phyloP scores from a whole-genome alignment of 2,329 filamentous ascomycete species.

The Niveomyces coronatus region DNA sequence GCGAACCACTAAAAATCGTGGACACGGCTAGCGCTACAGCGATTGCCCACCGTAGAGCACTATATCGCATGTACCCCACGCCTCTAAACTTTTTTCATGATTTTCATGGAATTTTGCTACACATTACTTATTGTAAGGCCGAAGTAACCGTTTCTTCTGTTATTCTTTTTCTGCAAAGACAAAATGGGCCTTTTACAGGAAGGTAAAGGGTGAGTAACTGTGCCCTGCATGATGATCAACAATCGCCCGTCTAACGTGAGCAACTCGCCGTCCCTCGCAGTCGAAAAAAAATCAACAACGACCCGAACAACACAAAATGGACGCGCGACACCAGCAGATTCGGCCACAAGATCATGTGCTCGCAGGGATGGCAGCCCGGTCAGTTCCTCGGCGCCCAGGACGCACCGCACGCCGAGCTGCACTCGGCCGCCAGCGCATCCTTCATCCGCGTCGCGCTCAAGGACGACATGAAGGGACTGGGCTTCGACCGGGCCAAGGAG shows the following conservation, averaged over 20 bases:
- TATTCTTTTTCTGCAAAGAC: neutral
- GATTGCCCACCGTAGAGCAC: no score
- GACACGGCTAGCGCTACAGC: no score
- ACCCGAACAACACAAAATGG: constrained; percentile 96
- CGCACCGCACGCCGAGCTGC: constrained; percentile 62
- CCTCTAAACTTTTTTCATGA: constrained; percentile 10
- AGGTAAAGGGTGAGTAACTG: constrained; percentile 4
- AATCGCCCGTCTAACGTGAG: neutral
- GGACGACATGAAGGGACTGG: constrained; percentile 84
- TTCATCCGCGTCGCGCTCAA: constrained; percentile 80
- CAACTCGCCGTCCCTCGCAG: constrained; percentile 14
- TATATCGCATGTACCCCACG: no score
- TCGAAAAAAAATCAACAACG: constrained; percentile 63
- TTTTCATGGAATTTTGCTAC: neutral
- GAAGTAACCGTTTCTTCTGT: neutral
- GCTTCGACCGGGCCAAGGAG: constrained; percentile 65
- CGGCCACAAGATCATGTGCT: constrained; percentile 78
- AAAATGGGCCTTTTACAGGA: constrained; percentile 10
- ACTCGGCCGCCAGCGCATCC: constrained; percentile 70
- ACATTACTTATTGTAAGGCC: neutral
- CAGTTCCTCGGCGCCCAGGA: constrained; percentile 69
- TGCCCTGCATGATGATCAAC: no score
- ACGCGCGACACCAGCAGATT: constrained; percentile 70
- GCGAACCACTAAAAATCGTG: no score
- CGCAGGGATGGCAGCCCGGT: constrained; percentile 86